These are phyloP conservation scores for Trametes versicolor DNA, from an alignment of 1,284 basidiomycete genomes.

Conservation along the genomic window DNA sequence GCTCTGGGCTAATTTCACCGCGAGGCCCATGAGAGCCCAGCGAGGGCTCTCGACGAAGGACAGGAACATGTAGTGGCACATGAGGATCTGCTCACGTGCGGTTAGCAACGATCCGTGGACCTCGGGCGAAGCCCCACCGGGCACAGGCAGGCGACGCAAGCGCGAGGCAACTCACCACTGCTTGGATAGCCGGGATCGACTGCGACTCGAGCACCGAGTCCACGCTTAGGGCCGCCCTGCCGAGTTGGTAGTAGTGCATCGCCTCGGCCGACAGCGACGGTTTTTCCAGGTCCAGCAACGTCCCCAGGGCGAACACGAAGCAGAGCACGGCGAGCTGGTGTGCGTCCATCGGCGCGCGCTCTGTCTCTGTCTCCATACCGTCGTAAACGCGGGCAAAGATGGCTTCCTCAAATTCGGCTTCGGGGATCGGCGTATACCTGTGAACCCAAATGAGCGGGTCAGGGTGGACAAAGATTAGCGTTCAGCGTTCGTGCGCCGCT, in stretches of 20 bases:
- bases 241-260: conserved; percentile 67
- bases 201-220: conserved; percentile 72
- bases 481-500: conserved; percentile 27
- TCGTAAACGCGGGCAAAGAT: conserved; percentile 65
- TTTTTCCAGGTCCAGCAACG: conserved; percentile 54
- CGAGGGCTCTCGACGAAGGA: conserved; percentile 70
- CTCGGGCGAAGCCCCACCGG: conserved; percentile 32
- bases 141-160: conserved; percentile 5
- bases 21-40: conserved; percentile 75
- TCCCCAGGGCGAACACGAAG: conserved; percentile 47
- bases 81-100: conserved; percentile 58
- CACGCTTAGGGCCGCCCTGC: conserved; percentile 63
- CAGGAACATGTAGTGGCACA: conserved; percentile 78
- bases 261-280: conserved; percentile 61
- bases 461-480: conserved; percentile 16
- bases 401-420: conserved; percentile 60
- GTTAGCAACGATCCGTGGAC: conserved; percentile 45
- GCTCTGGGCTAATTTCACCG: conserved; percentile 73
- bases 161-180: conserved; percentile 56
- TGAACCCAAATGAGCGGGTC: conserved; percentile 1
- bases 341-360: conserved; percentile 55
- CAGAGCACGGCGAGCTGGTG: conserved; percentile 53
- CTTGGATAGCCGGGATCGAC: conserved; percentile 68
- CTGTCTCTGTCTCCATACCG: conserved; percentile 46
- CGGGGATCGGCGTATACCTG: conserved; percentile 71